Percentiles rank a stretch among this genome's conserved stretches.
Evolutionary conservation across 306 rosid genomes (phyloP).

Genomic region (Senna siamea): DNA sequence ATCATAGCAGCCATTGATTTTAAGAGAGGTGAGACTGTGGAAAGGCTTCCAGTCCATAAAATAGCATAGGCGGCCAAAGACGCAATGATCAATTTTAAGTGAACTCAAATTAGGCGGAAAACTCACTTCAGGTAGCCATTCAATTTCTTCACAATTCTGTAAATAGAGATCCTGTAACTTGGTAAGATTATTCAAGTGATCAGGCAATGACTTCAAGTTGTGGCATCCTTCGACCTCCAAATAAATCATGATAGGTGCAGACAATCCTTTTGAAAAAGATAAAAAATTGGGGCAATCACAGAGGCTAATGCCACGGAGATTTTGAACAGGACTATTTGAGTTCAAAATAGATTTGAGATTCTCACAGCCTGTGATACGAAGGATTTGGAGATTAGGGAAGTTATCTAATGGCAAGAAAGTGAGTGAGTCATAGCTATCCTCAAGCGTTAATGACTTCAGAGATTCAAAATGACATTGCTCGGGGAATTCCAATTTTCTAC

Average conservation of each 20-base stretch:
- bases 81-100: background rate
- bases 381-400: background rate
- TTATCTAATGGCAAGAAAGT: background rate
- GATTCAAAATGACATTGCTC: background rate
- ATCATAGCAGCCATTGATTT: background rate
- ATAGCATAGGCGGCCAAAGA: background rate
- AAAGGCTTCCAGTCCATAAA: background rate
- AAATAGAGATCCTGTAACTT: too few species aligned
- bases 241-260: background rate
- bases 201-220: too few species aligned
- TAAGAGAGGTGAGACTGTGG: background rate
- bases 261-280: background rate
- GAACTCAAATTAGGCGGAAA: background rate
- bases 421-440: background rate
- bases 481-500: background rate
- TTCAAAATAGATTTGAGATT: slow-evolving; percentile 7
- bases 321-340: background rate
- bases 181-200: too few species aligned
- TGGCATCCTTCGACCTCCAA: too few species aligned
- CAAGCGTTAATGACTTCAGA: background rate
- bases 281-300: background rate
- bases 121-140: background rate
- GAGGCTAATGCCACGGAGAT: background rate
- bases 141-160: background rate
- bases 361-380: background rate